Conservation (phyloP, 768 basidiomycete species). For the Amanita subjunquillea region DNA sequence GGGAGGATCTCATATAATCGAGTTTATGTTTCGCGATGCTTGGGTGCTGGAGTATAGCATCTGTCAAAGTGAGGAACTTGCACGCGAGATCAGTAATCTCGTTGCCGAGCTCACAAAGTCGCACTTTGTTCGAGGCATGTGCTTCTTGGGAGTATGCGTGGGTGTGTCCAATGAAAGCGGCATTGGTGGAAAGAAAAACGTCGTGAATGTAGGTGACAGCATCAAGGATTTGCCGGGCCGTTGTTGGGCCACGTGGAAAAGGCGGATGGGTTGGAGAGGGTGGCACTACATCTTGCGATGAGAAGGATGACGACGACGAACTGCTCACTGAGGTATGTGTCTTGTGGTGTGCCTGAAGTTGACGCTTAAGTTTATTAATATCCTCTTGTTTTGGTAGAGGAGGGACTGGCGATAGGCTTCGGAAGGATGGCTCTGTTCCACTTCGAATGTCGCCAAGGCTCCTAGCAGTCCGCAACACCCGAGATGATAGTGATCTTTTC, state of each 20-base stretch:
- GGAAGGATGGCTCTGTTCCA: background rate
- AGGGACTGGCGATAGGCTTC: slow-evolving; percentile 9
- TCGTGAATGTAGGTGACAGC: slow-evolving; percentile 81
- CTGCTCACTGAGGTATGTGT: slow-evolving; percentile 49
- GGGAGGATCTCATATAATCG: slow-evolving; percentile 55
- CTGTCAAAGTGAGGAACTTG: slow-evolving; percentile 84
- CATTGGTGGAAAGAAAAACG: slow-evolving; percentile 85
- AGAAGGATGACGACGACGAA: slow-evolving; percentile 56
- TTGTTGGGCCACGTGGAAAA: slow-evolving; percentile 69
- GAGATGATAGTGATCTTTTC: slow-evolving; percentile 2
- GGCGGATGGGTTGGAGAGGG: slow-evolving; percentile 33
- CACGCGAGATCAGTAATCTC: slow-evolving; percentile 92
- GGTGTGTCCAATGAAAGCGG: slow-evolving; percentile 95
- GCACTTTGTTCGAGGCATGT: slow-evolving; percentile 88
- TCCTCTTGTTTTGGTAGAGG: slow-evolving; percentile 21
- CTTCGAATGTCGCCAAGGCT: slow-evolving; percentile 44
- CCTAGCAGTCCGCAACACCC: slow-evolving; percentile 24
- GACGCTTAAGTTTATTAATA: slow-evolving; percentile 8
- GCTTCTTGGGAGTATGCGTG: slow-evolving; percentile 86
- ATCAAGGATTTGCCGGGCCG: slow-evolving; percentile 58
- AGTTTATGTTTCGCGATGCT: slow-evolving; percentile 57
- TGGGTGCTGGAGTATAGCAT: slow-evolving; percentile 73
- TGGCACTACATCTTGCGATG: slow-evolving; percentile 44
- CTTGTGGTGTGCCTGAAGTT: slow-evolving; percentile 25
- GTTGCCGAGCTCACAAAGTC: slow-evolving; percentile 90